Percentiles rank a stretch among this genome's conserved stretches.
These are phyloP conservation scores for Aphanoascus verrucosus DNA, from an alignment of 2,329 filamentous ascomycete genomes.

Conservation along the genomic window DNA sequence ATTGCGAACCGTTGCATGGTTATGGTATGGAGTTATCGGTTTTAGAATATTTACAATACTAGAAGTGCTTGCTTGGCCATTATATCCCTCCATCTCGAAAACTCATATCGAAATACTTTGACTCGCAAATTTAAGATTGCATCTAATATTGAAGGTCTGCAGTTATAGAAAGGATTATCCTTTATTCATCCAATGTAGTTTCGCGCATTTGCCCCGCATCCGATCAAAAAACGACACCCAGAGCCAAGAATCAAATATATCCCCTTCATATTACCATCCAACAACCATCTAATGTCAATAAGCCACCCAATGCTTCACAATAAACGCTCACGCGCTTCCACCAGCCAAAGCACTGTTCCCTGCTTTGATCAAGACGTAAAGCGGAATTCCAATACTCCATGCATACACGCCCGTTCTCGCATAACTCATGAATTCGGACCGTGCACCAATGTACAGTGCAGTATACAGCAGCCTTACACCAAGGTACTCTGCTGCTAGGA, in stretches of 20 bases:
- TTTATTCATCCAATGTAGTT: too few species aligned
- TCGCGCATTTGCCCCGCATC: not conserved
- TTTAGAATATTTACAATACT: not conserved
- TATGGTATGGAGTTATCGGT: not conserved
- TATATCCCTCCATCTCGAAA: not conserved
- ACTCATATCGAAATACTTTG: too few species aligned
- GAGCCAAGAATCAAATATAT: not conserved
- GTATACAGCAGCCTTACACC: constrained; percentile 26
- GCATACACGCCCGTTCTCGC: constrained; percentile 26
- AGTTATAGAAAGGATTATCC: too few species aligned
- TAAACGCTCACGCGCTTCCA: not conserved
- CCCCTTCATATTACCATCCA: too few species aligned
- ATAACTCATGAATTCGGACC: constrained; percentile 26
- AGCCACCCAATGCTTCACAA: not conserved
- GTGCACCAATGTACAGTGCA: constrained; percentile 25
- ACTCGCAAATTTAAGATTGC: too few species aligned
- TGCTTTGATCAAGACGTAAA: constrained; percentile 26
- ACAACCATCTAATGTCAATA: not conserved
- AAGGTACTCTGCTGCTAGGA: constrained; percentile 26
- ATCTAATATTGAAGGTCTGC: too few species aligned
- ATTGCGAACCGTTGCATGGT: not conserved
- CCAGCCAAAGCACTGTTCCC: constrained; percentile 15
- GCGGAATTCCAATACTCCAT: constrained; percentile 26
- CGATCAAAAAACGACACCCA: not conserved
- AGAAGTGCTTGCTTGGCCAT: not conserved